Evolutionary conservation across 192 early-diverging fungal genomes (phyloP).

Genomic region (Coemansia interrupta): DNA sequence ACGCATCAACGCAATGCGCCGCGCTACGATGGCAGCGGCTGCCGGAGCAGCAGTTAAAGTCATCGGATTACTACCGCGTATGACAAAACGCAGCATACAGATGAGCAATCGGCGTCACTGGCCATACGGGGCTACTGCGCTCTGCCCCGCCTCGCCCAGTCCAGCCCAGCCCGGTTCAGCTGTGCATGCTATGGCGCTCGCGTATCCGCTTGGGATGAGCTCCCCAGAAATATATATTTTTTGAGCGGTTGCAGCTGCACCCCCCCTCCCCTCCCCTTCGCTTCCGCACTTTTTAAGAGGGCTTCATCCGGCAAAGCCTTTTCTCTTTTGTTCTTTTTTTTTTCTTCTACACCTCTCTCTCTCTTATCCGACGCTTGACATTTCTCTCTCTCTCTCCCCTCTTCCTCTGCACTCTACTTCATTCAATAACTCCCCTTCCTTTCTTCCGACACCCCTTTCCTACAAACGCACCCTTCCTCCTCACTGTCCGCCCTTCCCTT

Average conservation of each 20-base stretch:
- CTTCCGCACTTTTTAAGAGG: conserved; percentile 18
- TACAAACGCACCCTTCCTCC: neutral
- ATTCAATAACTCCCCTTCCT: conserved; percentile 18
- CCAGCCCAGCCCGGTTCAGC: too few relatives aligned
- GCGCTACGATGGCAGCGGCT: too few relatives aligned
- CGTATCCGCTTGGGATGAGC: too few relatives aligned
- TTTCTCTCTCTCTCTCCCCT: conserved; percentile 7
- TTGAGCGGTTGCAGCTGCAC: neutral
- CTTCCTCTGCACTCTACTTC: conserved; percentile 43
- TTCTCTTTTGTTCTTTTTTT: conserved; percentile 19
- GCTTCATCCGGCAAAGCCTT: conserved; percentile 16
- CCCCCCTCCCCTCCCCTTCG: conserved; percentile 1
- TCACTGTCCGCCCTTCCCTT: conserved; percentile 5
- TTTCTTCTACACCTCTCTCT: conserved; percentile 16
- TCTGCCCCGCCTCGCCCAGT: too few relatives aligned
- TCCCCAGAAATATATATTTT: neutral
- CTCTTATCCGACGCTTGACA: conserved; percentile 12
- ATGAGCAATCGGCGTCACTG: too few relatives aligned
- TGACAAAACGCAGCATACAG: too few relatives aligned
- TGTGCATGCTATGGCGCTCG: too few relatives aligned
- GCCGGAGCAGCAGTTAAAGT: too few relatives aligned
- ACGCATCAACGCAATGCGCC: too few relatives aligned
- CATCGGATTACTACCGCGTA: too few relatives aligned
- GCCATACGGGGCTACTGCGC: too few relatives aligned
- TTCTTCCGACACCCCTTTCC: conserved; percentile 16